These are phyloP conservation scores for Alternaria triticina DNA, from an alignment of 2,329 filamentous ascomycete genomes.

Conservation along the genomic window DNA sequence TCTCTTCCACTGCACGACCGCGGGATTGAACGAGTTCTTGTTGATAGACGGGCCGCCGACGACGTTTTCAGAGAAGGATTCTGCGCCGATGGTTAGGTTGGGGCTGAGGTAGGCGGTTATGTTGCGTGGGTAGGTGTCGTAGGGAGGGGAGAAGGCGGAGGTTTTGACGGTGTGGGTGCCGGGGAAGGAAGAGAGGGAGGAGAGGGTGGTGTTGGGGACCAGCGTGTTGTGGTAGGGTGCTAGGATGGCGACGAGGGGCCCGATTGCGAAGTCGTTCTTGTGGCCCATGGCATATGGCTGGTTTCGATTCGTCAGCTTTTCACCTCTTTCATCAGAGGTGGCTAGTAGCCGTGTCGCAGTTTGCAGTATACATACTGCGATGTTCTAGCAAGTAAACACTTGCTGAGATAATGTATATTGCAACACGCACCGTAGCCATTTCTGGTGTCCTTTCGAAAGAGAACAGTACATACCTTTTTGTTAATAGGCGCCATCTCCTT, in stretches of 20 bases:
- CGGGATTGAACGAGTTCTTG: slow-evolving; percentile 63
- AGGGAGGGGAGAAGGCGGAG: slow-evolving; percentile 64
- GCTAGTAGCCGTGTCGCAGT: neutral
- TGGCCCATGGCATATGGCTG: slow-evolving; percentile 64
- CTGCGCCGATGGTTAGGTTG: slow-evolving; percentile 65
- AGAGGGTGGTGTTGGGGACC: slow-evolving; percentile 50
- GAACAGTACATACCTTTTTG: slow-evolving; percentile 28
- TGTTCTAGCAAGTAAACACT: neutral
- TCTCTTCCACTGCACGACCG: slow-evolving; percentile 64
- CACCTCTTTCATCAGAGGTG: neutral
- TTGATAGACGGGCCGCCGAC: slow-evolving; percentile 63
- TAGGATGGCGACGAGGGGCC: slow-evolving; percentile 63
- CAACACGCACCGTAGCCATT: neutral
- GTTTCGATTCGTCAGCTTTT: neutral
- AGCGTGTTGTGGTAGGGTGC: slow-evolving; percentile 58
- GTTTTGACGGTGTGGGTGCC: slow-evolving; percentile 62
- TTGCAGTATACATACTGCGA: neutral
- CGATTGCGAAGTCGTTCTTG: slow-evolving; percentile 64
- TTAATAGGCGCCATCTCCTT: slow-evolving; percentile 50
- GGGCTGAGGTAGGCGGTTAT: slow-evolving; percentile 65
- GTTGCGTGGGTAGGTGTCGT: slow-evolving; percentile 63
- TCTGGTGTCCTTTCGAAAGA: neutral
- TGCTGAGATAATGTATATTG: neutral
- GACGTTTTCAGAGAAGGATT: slow-evolving; percentile 63
- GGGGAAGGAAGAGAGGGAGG: slow-evolving; percentile 55